Evolutionary conservation across 164 flowering plant species (phyloP).

Genomic region (Nelumbo lutea): DNA sequence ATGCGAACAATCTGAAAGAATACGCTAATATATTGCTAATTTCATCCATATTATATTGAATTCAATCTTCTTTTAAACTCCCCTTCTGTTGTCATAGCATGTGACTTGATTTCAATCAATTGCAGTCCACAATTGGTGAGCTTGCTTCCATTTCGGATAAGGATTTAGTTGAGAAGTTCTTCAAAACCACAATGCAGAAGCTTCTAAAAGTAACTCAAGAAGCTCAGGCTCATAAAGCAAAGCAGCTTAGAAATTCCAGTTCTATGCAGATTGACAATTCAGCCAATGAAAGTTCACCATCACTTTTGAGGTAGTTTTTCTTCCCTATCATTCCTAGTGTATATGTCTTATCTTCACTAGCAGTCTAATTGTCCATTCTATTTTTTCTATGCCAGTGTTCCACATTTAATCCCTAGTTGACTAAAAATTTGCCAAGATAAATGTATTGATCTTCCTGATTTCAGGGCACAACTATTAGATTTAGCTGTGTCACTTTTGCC

Average conservation of each 20-base stretch:
- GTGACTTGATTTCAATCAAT: neutral
- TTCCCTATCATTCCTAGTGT: neutral
- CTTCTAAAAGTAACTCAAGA: slow-evolving; percentile 56
- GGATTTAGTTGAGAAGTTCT: slow-evolving; percentile 38
- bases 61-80: too few species aligned
- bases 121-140: slow-evolving; percentile 70
- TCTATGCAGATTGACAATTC: slow-evolving; percentile 59
- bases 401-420: neutral
- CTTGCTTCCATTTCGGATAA: slow-evolving; percentile 81
- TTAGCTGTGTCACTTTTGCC: slow-evolving; percentile 76
- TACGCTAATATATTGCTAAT: neutral
- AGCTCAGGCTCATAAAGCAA: slow-evolving; percentile 41
- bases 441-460: neutral
- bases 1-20: too few species aligned
- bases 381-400: neutral
- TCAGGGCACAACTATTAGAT: slow-evolving; percentile 76
- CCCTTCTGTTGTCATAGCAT: neutral
- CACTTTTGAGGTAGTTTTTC: slow-evolving; percentile 38
- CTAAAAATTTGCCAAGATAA: neutral
- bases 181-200: slow-evolving; percentile 47
- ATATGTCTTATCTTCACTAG: neutral
- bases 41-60: neutral
- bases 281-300: slow-evolving; percentile 30
- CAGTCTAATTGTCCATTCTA: neutral
- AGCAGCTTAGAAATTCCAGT: slow-evolving; percentile 24